Evolutionary conservation across 2,329 filamentous ascomycete genomes (phyloP), one percentile per base, ranked within the genome.

Genomic region (Fusarium sulawesiense): DNA sequence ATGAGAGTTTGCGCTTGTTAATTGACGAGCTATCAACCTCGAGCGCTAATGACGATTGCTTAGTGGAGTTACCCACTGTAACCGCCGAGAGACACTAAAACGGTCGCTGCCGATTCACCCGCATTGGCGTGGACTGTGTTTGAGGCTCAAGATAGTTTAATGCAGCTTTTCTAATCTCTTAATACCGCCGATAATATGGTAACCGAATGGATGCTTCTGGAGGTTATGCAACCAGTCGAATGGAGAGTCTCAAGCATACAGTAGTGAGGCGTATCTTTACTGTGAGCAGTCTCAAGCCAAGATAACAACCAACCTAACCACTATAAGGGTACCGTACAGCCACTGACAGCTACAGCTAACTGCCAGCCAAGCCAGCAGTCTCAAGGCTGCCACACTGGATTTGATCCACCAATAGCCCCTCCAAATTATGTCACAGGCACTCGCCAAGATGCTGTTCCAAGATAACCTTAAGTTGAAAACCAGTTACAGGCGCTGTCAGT

Each of bases 381-480:
- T 25, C 9, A 2, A 8, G 18, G 25, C 18, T 40, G 32, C 21
- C 23, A 51, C 48, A 51, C 32, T 11, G 10, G 20, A 41, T 7
- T 41, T 46, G 32, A 34, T 5, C 60, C 23, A 59, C 61, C 61
- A 64, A 61, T 40, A 13, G 3, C 30, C 37, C 56, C 29, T 61
- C 21, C 23, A 25, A 30, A 27, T 42, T 34, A 56, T 48, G 42
- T 56, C 53, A 49, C 42, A 27, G 21, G 37, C 21, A 30, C 29
- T 11, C 40, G 47, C 40, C 56, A 53, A 53, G 56, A n/a, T 40
- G 10, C 29, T 10, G 16, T 44, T 37, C 14, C 27, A 40, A 49
- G 37, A 49, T 40, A 66, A 66, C 54, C 63, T 66, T 66, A 49
- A 65, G 41, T 30, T 41, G 37, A 32, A 47, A 56, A 37, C 49